Conservation (phyloP, 495 filamentous ascomycete genomes). For the Talaromyces stipitatus region DNA sequence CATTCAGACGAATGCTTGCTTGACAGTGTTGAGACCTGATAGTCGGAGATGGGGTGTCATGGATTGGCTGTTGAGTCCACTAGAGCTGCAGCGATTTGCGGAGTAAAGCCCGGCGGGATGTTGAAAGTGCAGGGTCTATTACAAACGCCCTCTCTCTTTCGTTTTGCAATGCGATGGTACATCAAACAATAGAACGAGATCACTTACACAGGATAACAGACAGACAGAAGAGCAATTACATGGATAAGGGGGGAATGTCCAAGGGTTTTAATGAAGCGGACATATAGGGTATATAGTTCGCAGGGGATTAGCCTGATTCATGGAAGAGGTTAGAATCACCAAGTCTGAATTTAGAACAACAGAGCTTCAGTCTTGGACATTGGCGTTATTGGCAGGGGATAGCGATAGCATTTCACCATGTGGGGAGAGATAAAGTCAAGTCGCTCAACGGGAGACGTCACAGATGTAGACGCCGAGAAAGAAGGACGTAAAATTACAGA, state of each 20-base stretch:
- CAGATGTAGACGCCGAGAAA: background rate
- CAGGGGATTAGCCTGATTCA: background rate
- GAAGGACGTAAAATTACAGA: background rate
- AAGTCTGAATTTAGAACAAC: background rate
- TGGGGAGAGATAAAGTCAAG: background rate
- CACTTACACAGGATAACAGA: background rate
- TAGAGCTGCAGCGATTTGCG: background rate
- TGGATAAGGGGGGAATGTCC: too few relatives aligned
- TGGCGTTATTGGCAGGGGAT: background rate
- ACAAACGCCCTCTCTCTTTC: background rate
- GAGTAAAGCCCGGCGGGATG: background rate
- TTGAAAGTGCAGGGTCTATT: background rate
- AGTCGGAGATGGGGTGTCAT: background rate
- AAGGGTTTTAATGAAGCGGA: background rate
- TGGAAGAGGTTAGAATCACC: background rate
- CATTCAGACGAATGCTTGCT: constrained; percentile 24
- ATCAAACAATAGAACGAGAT: background rate
- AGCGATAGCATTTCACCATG: background rate
- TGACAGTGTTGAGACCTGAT: background rate
- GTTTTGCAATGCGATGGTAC: background rate
- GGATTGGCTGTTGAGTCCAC: background rate
- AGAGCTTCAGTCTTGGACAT: background rate
- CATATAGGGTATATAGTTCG: background rate
- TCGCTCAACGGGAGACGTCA: background rate
- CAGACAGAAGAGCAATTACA: too few relatives aligned